phyloP scores from a whole-genome alignment of 2,329 filamentous ascomycete genomes.

The Fusarium buxicola region DNA sequence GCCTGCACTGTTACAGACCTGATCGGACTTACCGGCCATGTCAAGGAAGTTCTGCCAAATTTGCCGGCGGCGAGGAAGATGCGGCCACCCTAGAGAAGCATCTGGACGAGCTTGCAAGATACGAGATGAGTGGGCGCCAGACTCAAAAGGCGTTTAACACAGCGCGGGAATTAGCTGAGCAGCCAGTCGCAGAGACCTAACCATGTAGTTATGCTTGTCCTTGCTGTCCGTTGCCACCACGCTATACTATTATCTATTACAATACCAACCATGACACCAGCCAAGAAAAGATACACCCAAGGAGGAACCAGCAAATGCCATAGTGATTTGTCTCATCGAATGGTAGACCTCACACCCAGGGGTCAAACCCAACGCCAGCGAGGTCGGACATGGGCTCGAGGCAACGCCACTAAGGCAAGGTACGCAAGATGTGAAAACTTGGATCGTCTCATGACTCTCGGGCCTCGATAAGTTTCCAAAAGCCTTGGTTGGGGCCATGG shows the following conservation, averaged over 20 bases:
- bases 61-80: neutral
- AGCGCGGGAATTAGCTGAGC: neutral
- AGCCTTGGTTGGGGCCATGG: neutral
- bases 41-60: constrained; percentile 15
- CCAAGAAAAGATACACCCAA: no score
- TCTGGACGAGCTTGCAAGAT: neutral
- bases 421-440: neutral
- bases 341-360: no score
- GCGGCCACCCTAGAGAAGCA: no score
- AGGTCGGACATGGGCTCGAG: no score
- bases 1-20: constrained; percentile 12
- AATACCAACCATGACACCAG: no score
- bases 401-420: constrained; percentile 30
- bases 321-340: no score
- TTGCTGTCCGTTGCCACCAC: no score
- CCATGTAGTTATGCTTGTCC: no score
- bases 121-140: constrained; percentile 15
- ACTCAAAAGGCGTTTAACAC: constrained; percentile 25
- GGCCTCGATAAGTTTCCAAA: neutral
- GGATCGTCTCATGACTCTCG: constrained; percentile 32
- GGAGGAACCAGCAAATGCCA: no score
- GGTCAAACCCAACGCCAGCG: no score
- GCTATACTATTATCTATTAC: no score
- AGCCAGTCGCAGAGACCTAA: no score
- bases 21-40: neutral